Evolutionary conservation across 495 filamentous ascomycete genomes (phyloP), one percentile per base, ranked within the genome.

Genomic region (Talaromyces wortmannii): DNA sequence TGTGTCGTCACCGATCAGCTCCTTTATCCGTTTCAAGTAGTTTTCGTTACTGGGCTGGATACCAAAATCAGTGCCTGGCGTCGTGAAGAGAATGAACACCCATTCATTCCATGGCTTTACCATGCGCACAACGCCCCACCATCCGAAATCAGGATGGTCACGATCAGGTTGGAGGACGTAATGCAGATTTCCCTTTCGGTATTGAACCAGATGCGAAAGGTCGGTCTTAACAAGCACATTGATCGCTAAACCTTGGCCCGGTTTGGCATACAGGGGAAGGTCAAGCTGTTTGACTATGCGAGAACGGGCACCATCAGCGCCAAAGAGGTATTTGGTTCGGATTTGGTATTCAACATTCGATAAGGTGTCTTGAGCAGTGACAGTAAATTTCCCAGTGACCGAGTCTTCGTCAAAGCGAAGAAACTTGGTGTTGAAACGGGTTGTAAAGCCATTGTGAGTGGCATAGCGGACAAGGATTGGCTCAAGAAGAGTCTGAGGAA

Each of bases 41-140:
- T 79, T 69, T 18, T 74, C 74, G 7, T 64, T 54, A 0, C 68
- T 58, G 0, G 75, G 68, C 6, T 64, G 59, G 52, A 65, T 63
- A 8, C 60, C 60, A 10, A 63, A 31, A 46, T 71, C 65, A 13
- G 62, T 60, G n/a, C 66, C 65, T 0, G 69, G 71, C 29, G 63
- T 61, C 0, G 76, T 69, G 12, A 78, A 67, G n/a, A 76, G 58
- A 54, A 81, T 78, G 46, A 82, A 75, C 62, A 83, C 70, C 80
- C 80, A 79, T 60, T 82, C 72, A 60, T 78, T 57, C 79, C 78
- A 83, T 1, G 78, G 73, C 62, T 78, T 79, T 3, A 83, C 75
- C 76, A 83, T 78, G 18, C 80, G 61, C 5, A 71, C 58, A 47
- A 78, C 69, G 12, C 59, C 56, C 12, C 62, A 61, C 71, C 75